Evolutionary conservation across 2,329 filamentous ascomycete genomes (phyloP).

Genomic region (Basipetospora chlamydospora): DNA sequence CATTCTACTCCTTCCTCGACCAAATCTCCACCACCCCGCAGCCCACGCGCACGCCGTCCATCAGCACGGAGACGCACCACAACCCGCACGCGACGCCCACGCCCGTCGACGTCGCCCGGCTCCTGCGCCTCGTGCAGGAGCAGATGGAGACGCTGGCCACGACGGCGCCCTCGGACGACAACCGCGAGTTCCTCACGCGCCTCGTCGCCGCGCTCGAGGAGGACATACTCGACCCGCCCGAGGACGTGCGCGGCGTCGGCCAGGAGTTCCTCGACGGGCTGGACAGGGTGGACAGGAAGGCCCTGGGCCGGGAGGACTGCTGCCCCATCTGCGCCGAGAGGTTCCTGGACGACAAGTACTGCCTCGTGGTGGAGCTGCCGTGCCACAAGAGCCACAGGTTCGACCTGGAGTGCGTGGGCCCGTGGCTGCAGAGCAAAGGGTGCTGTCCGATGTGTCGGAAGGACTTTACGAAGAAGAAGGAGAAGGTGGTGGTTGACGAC

Average conservation of each 20-base stretch:
- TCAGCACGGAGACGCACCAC: conserved; percentile 20
- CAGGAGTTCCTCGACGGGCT: conserved; percentile 45
- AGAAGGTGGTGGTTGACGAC: conserved; percentile 27
- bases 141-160: conserved; percentile 37
- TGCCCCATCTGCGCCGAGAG: conserved; percentile 50
- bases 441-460: conserved; percentile 49
- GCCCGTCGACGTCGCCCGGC: conserved; percentile 40
- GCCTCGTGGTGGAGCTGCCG: conserved; percentile 48
- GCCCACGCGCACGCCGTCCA: conserved; percentile 16
- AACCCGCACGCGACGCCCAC: conserved; percentile 45
- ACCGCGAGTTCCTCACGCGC: conserved; percentile 32
- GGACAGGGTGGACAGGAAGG: conserved; percentile 40
- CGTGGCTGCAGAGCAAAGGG: conserved; percentile 50
- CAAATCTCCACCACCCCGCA: conserved; percentile 25
- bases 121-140: conserved; percentile 45
- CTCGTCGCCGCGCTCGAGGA: conserved; percentile 33
- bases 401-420: conserved; percentile 53
- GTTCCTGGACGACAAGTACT: conserved; percentile 47
- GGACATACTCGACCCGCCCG: conserved; percentile 38
- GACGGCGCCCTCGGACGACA: conserved; percentile 31
- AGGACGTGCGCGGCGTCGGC: conserved; percentile 35
- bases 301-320: conserved; percentile 32
- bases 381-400: conserved; percentile 44
- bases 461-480: conserved; percentile 42
- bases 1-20: conserved; percentile 43